phyloP scores from a whole-genome alignment of 1,139 yeast genomes.

The Saccharomyces hybrid region DNA sequence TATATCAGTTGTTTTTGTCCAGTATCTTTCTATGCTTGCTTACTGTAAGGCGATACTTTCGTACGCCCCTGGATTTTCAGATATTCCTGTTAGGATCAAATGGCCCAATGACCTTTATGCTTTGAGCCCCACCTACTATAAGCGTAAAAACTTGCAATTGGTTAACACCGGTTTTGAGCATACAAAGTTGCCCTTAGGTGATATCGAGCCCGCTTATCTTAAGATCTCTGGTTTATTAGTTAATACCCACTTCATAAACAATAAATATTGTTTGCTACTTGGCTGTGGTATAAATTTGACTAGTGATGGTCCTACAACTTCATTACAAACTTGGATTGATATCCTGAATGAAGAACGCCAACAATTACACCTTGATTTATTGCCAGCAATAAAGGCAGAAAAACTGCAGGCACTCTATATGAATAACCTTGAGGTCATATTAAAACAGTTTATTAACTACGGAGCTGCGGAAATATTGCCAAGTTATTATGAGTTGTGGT shows the following conservation, averaged over 20 bases:
- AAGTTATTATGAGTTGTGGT: slow-evolving; percentile 76
- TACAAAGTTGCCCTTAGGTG: slow-evolving; percentile 23
- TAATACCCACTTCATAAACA: slow-evolving; percentile 60
- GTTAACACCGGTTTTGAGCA: slow-evolving; percentile 17
- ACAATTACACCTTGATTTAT: slow-evolving; percentile 35
- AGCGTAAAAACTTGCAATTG: slow-evolving; percentile 23
- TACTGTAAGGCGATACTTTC: slow-evolving; percentile 67
- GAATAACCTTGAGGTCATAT: slow-evolving; percentile 55
- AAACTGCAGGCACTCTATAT: slow-evolving; percentile 61
- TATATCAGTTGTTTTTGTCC: slow-evolving; percentile 65
- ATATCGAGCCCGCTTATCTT: slow-evolving; percentile 46
- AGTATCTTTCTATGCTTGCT: slow-evolving; percentile 79
- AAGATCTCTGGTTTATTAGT: slow-evolving; percentile 84
- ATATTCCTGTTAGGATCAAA: slow-evolving; percentile 72
- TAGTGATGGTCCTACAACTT: slow-evolving; percentile 87
- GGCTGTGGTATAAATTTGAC: slow-evolving; percentile 86
- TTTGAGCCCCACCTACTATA: slow-evolving; percentile 51
- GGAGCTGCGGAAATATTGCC: slow-evolving; percentile 70
- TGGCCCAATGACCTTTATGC: slow-evolving; percentile 97
- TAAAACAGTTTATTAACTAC: slow-evolving; percentile 47
- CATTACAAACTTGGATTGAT: slow-evolving; percentile 63
- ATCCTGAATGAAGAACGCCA: slow-evolving; percentile 48
- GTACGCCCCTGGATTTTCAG: slow-evolving; percentile 61
- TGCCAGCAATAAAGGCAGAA: slow-evolving; percentile 56
- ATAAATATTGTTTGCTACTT: slow-evolving; percentile 55